These are phyloP conservation scores for Kernera saxatilis DNA, from an alignment of 345 rosid genomes.

Conservation along the genomic window DNA sequence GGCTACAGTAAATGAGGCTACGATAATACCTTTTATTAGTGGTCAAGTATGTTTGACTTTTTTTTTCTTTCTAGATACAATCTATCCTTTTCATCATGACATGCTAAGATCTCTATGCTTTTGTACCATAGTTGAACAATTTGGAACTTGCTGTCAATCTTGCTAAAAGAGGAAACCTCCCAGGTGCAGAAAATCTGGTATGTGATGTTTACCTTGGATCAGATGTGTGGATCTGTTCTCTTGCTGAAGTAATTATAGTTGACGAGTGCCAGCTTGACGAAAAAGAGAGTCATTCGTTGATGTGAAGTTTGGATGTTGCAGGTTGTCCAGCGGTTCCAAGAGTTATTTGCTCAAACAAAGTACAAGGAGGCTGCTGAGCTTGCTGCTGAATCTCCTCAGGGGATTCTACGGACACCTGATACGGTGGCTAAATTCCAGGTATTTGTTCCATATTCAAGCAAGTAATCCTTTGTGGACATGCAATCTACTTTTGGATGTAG, in stretches of 20 bases:
- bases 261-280: not conserved
- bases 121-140: conserved; percentile 71
- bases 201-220: conserved; percentile 23
- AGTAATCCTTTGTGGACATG: not conserved
- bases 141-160: conserved; percentile 98
- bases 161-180: conserved; percentile 99
- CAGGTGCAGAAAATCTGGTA: conserved; percentile 99
- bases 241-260: conserved; percentile 1
- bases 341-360: conserved; percentile 95
- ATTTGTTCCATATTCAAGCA: conserved; percentile 13
- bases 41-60: conserved; percentile 69
- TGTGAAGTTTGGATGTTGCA: conserved; percentile 31
- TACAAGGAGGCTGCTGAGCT: conserved; percentile 99
- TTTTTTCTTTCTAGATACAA: not conserved
- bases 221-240: conserved; percentile 11
- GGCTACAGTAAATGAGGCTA: conserved; percentile 93
- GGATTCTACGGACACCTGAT: conserved; percentile 94
- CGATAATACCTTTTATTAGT: conserved; percentile 91
- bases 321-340: conserved; percentile 99
- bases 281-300: not conserved
- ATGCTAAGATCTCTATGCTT: conserved; percentile 13
- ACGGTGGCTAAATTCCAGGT: conserved; percentile 99
- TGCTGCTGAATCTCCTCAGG: conserved; percentile 99
- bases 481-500: not conserved
- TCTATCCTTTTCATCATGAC: not conserved